Evolutionary conservation across 768 basidiomycete genomes (phyloP).

Genomic region (Nevesoporus exiguus): DNA sequence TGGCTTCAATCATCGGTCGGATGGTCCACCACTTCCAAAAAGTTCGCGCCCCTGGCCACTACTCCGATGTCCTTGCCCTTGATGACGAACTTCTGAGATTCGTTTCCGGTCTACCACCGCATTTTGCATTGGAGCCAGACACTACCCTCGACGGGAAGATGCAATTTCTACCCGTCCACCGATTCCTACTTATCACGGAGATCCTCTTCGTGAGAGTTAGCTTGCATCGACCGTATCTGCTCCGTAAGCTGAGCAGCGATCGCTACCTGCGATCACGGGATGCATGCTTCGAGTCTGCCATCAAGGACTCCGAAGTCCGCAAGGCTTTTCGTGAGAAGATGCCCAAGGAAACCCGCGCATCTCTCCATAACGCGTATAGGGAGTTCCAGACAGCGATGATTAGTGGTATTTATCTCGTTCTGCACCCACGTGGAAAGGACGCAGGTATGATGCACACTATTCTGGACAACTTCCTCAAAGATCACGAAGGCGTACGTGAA

Average conservation of each 20-base stretch:
- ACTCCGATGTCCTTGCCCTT: slow-evolving; percentile 74
- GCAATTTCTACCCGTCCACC: slow-evolving; percentile 72
- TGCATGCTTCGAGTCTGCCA: slow-evolving; percentile 90
- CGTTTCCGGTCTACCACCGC: slow-evolving; percentile 70
- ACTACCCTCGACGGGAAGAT: slow-evolving; percentile 65
- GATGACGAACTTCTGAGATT: slow-evolving; percentile 84
- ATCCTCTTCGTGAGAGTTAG: slow-evolving; percentile 83
- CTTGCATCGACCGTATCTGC: slow-evolving; percentile 83
- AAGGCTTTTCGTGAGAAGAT: slow-evolving; percentile 60
- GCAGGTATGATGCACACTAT: slow-evolving; percentile 74
- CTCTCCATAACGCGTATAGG: slow-evolving; percentile 77
- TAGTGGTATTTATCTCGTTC: slow-evolving; percentile 78
- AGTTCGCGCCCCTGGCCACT: slow-evolving; percentile 72
- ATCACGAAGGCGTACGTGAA: slow-evolving; percentile 49
- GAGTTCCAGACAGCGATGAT: slow-evolving; percentile 92
- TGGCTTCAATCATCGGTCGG: slow-evolving; percentile 82
- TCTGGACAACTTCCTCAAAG: slow-evolving; percentile 71
- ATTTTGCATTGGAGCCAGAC: slow-evolving; percentile 75
- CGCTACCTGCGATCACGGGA: slow-evolving; percentile 76
- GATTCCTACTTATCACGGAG: slow-evolving; percentile 88
- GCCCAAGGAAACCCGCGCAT: slow-evolving; percentile 61
- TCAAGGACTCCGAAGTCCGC: slow-evolving; percentile 81
- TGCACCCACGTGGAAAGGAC: slow-evolving; percentile 71
- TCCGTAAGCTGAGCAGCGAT: slow-evolving; percentile 70
- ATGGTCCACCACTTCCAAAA: slow-evolving; percentile 94